A percentile compares a stretch with the other conserved stretches of the same genome.
phyloP scores from a whole-genome alignment of 2,329 filamentous ascomycete genomes.

The Monosporascus sp. region DNA sequence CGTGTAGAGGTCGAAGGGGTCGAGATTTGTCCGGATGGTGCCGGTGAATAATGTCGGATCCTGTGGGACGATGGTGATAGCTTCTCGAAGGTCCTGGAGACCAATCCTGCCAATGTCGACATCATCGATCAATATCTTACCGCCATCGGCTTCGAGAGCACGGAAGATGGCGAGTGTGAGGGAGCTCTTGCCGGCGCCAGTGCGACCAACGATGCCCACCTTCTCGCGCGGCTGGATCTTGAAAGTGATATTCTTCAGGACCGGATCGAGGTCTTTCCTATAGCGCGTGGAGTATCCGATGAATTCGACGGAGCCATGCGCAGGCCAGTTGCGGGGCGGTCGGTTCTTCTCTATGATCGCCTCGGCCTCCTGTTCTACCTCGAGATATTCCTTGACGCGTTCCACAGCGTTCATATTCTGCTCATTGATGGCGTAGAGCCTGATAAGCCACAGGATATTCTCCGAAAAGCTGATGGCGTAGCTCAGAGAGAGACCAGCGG shows the following conservation, averaged over 20 bases:
- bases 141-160: conserved; percentile 82
- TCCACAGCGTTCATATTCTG: conserved; percentile 99
- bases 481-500: conserved; percentile 87
- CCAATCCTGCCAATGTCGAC: conserved; percentile 89
- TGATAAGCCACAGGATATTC: conserved; percentile 93
- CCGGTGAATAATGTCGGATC: conserved; percentile 93
- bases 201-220: conserved; percentile 92
- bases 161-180: conserved; percentile 90
- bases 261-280: conserved; percentile 78
- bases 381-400: conserved; percentile 93
- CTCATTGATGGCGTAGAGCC: conserved; percentile 90
- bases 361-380: conserved; percentile 88
- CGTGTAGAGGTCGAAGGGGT: conserved; percentile 84
- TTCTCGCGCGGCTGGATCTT: conserved; percentile 83
- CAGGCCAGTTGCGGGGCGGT: conserved; percentile 78
- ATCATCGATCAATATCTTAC: conserved; percentile 84
- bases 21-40: conserved; percentile 85
- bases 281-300: conserved; percentile 86
- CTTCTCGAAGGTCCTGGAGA: conserved; percentile 85
- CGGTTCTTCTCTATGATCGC: conserved; percentile 72
- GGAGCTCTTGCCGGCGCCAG: conserved; percentile 94
- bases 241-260: conserved; percentile 79
- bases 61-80: conserved; percentile 96
- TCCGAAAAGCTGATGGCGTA: conserved; percentile 97
- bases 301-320: conserved; percentile 80